Percentiles rank a stretch among this genome's conserved stretches.
phyloP scores from a whole-genome alignment of 2,329 filamentous ascomycete genomes.

The Tothia fuscella region DNA sequence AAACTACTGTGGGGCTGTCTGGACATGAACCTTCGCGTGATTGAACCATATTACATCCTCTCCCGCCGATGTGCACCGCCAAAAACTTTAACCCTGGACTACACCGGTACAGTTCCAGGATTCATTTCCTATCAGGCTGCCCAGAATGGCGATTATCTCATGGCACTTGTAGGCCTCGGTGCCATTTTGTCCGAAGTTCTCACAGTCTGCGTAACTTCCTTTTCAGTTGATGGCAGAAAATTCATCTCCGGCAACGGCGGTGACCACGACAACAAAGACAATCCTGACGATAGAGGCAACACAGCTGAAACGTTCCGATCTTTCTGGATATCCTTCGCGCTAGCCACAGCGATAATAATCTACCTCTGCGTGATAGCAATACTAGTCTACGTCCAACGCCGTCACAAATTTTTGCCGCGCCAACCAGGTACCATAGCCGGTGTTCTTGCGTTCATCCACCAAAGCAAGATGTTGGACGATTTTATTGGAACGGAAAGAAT shows the following conservation, averaged over 20 bases:
- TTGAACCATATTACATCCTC: slow-evolving; percentile 63
- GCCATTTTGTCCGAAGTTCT: slow-evolving; percentile 62
- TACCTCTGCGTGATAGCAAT: slow-evolving; percentile 50
- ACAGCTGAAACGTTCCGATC: slow-evolving; percentile 39
- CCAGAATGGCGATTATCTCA: slow-evolving; percentile 50
- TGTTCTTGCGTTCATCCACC: slow-evolving; percentile 66
- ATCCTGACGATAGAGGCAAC: slow-evolving; percentile 17
- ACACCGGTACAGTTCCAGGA: slow-evolving; percentile 58
- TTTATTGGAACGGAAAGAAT: slow-evolving; percentile 60
- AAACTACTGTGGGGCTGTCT: slow-evolving; percentile 58
- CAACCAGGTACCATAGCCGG: slow-evolving; percentile 69
- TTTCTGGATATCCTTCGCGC: slow-evolving; percentile 53
- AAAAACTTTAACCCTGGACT: slow-evolving; percentile 57
- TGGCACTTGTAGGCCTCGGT: slow-evolving; percentile 58
- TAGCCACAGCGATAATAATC: slow-evolving; percentile 52
- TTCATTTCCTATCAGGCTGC: slow-evolving; percentile 51
- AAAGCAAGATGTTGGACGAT: slow-evolving; percentile 66
- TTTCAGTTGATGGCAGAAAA: slow-evolving; percentile 52
- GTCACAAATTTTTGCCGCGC: slow-evolving; percentile 60
- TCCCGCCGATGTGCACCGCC: slow-evolving; percentile 53
- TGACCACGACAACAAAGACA: slow-evolving; percentile 11
- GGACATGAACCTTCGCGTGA: slow-evolving; percentile 58
- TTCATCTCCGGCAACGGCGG: slow-evolving; percentile 34
- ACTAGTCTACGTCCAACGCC: slow-evolving; percentile 49
- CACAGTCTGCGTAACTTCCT: slow-evolving; percentile 55